Evolutionary conservation across 768 basidiomycete species (phyloP).

Genomic region (Suillus luteus): DNA sequence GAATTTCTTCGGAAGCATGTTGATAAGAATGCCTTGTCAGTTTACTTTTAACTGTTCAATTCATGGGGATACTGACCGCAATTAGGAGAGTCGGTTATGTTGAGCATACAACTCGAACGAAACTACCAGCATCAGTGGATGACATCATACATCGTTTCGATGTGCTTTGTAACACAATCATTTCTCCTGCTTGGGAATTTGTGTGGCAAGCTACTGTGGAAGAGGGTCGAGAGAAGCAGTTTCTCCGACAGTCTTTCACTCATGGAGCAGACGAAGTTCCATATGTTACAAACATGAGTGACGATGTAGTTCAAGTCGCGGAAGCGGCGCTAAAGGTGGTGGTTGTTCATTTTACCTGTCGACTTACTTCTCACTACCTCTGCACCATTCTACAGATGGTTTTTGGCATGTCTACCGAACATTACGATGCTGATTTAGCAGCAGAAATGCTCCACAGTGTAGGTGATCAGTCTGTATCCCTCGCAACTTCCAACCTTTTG

Average conservation of each 20-base stretch:
- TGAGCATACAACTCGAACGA: slow-evolving; percentile 40
- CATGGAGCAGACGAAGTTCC: slow-evolving; percentile 38
- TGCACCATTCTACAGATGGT: slow-evolving; percentile 59
- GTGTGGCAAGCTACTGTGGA: slow-evolving; percentile 73
- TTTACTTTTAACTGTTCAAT: slow-evolving; percentile 17
- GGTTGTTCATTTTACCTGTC: background rate
- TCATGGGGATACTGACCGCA: slow-evolving; percentile 18
- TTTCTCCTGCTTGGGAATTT: slow-evolving; percentile 64
- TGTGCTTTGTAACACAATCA: slow-evolving; percentile 45
- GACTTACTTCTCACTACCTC: background rate
- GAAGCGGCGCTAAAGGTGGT: slow-evolving; percentile 73
- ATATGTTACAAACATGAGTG: slow-evolving; percentile 13
- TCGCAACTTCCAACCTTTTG: slow-evolving; percentile 61
- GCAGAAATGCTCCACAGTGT: slow-evolving; percentile 55
- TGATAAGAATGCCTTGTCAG: slow-evolving; percentile 87
- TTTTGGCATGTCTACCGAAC: slow-evolving; percentile 69
- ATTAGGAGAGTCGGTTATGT: slow-evolving; percentile 64
- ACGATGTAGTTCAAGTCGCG: slow-evolving; percentile 52
- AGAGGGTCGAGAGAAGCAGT: slow-evolving; percentile 71
- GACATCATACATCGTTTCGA: slow-evolving; percentile 50
- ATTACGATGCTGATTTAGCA: slow-evolving; percentile 63
- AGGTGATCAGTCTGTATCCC: slow-evolving; percentile 56
- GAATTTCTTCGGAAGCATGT: slow-evolving; percentile 79
- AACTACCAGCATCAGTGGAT: slow-evolving; percentile 47
- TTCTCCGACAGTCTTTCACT: slow-evolving; percentile 59